Evolutionary conservation across 2,329 filamentous ascomycete species (phyloP), one percentile per base, ranked within the genome.

Genomic region (Microdochium trichocladiopsis): DNA sequence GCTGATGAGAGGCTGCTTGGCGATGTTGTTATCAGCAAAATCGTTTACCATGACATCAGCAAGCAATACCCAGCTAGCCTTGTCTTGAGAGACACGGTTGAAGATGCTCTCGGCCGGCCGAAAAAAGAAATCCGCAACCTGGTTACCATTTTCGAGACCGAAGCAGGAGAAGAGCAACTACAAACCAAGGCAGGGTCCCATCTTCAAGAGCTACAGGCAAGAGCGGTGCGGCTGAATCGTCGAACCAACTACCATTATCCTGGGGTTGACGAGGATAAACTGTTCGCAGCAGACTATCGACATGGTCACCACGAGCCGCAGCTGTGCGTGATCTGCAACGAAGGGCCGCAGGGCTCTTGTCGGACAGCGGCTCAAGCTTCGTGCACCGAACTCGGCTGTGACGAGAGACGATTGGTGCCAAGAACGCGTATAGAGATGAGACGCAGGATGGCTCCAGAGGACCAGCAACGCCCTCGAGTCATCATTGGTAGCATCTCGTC

Each of bases 401-500:
- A 55, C n/a, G 52, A 48, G 18, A 25, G 18, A 11, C 18, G 41
- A 6, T 33, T 57, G 8, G 50, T 59, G 5, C 23, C 21, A 18
- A 52, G 55, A n/a, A 48, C 21, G 12, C 53, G 54, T n/a, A 49
- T 54, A n/a, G 51, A 52, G 5, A 47, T 9, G 21, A 37, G 31
- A 21, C 36, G 14, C 28, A 31, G n/a, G 14, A 21, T 50, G 14
- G n/a, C 25, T 12, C 48, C 12, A 24, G 48, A 22, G 14, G 48
- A 50, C 36, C 47, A 51, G 51, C 14, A 23, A 16, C 2, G 50
- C 58, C 16, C 50, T 55, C 8, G 28, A 33, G 53, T 74, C 0
- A 66, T 33, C 22, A n/a, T 62, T 24, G 60, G 58, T 0, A 25
- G 52, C 10, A 62, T 75, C 16, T 71, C 61, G 11, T 69, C 68